These are phyloP conservation scores for Xylaria curta DNA, from an alignment of 495 filamentous ascomycete species.

Conservation along the genomic window DNA sequence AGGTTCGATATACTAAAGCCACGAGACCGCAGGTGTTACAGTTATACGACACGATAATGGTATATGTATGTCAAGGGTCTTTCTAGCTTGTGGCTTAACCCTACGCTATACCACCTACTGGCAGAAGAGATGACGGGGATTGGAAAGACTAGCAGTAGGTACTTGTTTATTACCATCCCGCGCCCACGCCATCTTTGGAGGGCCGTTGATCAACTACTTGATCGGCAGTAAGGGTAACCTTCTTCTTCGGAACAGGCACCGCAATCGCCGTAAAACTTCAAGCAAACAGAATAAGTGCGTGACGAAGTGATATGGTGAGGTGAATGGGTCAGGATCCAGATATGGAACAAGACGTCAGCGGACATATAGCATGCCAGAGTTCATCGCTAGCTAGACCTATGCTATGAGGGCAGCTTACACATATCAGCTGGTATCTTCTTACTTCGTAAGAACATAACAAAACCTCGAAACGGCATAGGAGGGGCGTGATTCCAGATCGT, in stretches of 20 bases:
- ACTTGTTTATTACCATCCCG: constrained; percentile 13
- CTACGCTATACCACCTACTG: constrained; percentile 4
- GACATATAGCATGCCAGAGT: neutral
- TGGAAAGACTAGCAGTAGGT: too few species aligned
- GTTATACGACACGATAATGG: constrained; percentile 4
- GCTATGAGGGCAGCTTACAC: neutral
- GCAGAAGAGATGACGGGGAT: constrained; percentile 1
- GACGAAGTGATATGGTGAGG: neutral
- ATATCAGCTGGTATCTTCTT: neutral
- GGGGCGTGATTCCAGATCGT: constrained; percentile 26
- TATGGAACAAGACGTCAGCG: neutral
- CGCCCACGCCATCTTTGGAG: constrained; percentile 5
- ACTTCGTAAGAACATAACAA: neutral
- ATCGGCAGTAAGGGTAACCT: constrained; percentile 22
- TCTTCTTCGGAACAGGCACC: constrained; percentile 18
- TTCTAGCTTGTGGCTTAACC: constrained; percentile 18
- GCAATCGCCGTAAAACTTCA: constrained; percentile 9
- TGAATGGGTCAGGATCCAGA: neutral
- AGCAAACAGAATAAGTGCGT: neutral
- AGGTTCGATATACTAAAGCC: neutral
- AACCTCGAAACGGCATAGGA: constrained; percentile 8
- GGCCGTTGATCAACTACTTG: constrained; percentile 19
- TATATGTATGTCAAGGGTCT: constrained; percentile 2
- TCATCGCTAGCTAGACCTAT: neutral
- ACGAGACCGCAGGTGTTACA: neutral